These are phyloP conservation scores for Cephaloascus albidus DNA, from an alignment of 805 yeast species.

Conservation along the genomic window DNA sequence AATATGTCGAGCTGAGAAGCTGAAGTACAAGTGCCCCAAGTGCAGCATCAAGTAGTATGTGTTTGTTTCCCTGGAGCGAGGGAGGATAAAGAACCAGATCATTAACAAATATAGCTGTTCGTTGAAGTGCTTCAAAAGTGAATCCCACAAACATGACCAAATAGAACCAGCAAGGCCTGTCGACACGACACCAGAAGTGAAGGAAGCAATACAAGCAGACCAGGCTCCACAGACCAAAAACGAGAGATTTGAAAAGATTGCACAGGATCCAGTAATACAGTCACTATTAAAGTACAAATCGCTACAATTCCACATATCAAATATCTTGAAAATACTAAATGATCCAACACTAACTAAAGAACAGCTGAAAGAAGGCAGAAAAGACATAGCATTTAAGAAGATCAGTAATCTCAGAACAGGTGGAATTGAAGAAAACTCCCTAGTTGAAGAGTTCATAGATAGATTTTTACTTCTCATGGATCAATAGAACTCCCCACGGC, in stretches of 20 bases:
- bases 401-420: constrained; percentile 50
- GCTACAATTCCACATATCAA: constrained; percentile 44
- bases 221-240: constrained; percentile 2
- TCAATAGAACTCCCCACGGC: constrained; percentile 13
- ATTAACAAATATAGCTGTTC: constrained; percentile 46
- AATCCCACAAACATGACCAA: constrained; percentile 13
- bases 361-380: constrained; percentile 40
- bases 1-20: constrained; percentile 21
- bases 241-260: constrained; percentile 15
- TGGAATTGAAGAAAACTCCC: constrained; percentile 57
- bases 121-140: constrained; percentile 48
- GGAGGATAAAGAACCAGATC: too few relatives aligned
- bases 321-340: constrained; percentile 35
- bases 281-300: constrained; percentile 40
- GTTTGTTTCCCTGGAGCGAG: too few relatives aligned
- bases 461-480: background rate
- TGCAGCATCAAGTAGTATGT: constrained; percentile 18
- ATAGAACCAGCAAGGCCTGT: background rate
- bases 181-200: background rate
- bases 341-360: constrained; percentile 42
- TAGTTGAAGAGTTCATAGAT: constrained; percentile 54
- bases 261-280: constrained; percentile 33
- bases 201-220: background rate
- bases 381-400: constrained; percentile 52
- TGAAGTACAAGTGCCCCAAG: constrained; percentile 51